Percentiles rank a stretch among this genome's conserved stretches.
Evolutionary conservation across 495 filamentous ascomycete species (phyloP).

Genomic region (Penicillium canescens): DNA sequence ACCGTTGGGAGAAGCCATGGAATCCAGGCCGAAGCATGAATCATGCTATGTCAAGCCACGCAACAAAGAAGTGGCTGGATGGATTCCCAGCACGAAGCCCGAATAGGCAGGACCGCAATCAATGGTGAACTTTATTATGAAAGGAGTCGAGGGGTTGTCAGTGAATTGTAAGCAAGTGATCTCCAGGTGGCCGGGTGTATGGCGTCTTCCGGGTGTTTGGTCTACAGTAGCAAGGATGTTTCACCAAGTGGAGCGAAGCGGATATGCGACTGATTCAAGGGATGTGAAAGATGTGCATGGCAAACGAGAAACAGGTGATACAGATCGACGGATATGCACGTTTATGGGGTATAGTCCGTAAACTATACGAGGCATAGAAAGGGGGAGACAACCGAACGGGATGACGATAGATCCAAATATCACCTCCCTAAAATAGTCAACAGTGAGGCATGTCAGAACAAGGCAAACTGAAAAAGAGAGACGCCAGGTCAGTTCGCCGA

Average conservation of each 20-base stretch:
- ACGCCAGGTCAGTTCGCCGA: slow-evolving; percentile 1
- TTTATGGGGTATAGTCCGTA: too few relatives aligned
- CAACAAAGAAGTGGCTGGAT: not conserved
- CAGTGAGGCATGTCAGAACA: not conserved
- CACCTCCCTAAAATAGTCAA: slow-evolving; percentile 13
- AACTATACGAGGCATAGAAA: too few relatives aligned
- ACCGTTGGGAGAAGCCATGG: too few relatives aligned
- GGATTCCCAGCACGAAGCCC: not conserved
- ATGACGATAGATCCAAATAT: slow-evolving; percentile 4
- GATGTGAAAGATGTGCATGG: too few relatives aligned
- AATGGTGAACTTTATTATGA: not conserved
- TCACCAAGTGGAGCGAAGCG: too few relatives aligned
- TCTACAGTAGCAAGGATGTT: too few relatives aligned
- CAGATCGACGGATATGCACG: not conserved
- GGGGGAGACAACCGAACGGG: not conserved
- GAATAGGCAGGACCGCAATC: slow-evolving; percentile 3
- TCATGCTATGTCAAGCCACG: too few relatives aligned
- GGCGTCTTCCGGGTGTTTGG: not conserved
- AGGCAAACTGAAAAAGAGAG: not conserved
- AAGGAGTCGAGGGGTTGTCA: too few relatives aligned
- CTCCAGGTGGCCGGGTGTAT: not conserved
- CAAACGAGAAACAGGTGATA: not conserved
- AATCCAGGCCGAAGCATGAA: too few relatives aligned
- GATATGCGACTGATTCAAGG: too few relatives aligned
- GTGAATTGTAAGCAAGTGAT: too few relatives aligned